Conservation (phyloP, 2,329 filamentous ascomycete species). For the Apiospora malaysiana region DNA sequence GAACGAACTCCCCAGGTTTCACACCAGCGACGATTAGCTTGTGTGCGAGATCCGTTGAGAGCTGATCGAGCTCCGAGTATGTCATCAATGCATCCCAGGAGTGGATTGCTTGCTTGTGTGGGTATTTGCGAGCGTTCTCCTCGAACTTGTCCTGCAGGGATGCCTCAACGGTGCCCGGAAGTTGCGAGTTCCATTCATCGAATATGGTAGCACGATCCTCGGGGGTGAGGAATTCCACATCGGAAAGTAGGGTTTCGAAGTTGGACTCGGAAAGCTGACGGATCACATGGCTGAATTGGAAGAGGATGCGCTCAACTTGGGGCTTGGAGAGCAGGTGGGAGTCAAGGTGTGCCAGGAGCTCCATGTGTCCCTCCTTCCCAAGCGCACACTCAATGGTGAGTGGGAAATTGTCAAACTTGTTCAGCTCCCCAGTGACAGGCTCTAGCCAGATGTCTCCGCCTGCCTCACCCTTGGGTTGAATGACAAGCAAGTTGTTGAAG, state of each 20-base stretch:
- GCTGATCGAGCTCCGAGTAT: slow-evolving; percentile 36
- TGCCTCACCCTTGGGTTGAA: slow-evolving; percentile 36
- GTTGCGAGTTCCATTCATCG: slow-evolving; percentile 19
- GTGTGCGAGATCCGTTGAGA: slow-evolving; percentile 32
- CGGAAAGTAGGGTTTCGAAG: not conserved
- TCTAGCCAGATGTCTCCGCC: not conserved
- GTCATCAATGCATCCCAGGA: slow-evolving; percentile 39
- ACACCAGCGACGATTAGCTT: slow-evolving; percentile 30
- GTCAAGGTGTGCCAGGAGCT: not conserved
- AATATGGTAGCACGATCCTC: slow-evolving; percentile 23
- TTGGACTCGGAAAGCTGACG: slow-evolving; percentile 24
- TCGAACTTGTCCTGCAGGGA: slow-evolving; percentile 20
- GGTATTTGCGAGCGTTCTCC: not conserved
- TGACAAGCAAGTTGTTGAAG: slow-evolving; percentile 44
- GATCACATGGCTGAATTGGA: slow-evolving; percentile 25
- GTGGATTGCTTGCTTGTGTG: slow-evolving; percentile 16
- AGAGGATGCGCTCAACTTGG: slow-evolving; percentile 24
- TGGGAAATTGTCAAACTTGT: slow-evolving; percentile 22
- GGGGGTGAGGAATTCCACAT: slow-evolving; percentile 25
- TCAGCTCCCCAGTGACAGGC: not conserved
- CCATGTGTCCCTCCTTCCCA: not conserved
- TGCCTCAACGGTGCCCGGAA: not conserved
- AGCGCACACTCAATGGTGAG: slow-evolving; percentile 21
- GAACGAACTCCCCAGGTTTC: slow-evolving; percentile 36
- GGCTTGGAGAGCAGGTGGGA: slow-evolving; percentile 10